Conservation (phyloP, 2,329 filamentous ascomycete species). For the Nectriaceae sp. region DNA sequence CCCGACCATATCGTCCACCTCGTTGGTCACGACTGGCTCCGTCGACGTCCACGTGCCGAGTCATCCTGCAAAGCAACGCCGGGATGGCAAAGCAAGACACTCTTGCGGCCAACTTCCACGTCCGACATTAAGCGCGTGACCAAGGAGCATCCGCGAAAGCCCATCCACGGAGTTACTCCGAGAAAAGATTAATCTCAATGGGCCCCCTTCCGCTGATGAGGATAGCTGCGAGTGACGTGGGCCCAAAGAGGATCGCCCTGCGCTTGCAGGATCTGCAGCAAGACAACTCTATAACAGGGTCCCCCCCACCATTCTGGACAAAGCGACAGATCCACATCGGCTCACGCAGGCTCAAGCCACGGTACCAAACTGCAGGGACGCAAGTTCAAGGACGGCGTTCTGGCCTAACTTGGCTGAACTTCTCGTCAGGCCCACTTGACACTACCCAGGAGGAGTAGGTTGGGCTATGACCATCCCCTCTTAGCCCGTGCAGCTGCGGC, state of each 20-base stretch:
- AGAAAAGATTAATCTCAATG: no score
- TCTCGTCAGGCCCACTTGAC: no score
- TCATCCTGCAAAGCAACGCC: not conserved
- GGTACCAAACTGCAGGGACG: constrained; percentile 22
- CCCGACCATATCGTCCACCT: not conserved
- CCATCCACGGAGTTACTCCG: not conserved
- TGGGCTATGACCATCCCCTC: not conserved
- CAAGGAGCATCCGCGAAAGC: not conserved
- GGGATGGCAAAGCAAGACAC: not conserved
- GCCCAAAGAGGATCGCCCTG: not conserved
- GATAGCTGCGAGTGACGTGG: not conserved
- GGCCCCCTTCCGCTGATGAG: no score
- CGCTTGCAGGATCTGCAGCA: constrained; percentile 17
- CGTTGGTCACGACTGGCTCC: not conserved
- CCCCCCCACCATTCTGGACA: not conserved
- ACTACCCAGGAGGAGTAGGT: not conserved
- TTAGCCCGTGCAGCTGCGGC: not conserved
- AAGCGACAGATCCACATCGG: constrained; percentile 5
- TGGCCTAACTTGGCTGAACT: no score
- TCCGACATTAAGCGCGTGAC: constrained; percentile 1
- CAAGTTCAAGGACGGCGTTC: not conserved
- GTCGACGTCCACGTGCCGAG: not conserved
- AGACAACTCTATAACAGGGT: constrained; percentile 7
- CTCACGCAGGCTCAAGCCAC: constrained; percentile 13
- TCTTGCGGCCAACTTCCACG: not conserved